Evolutionary conservation across 768 basidiomycete species (phyloP), one percentile per base, ranked within the genome.

Genomic region (Naganishia onofrii): DNA sequence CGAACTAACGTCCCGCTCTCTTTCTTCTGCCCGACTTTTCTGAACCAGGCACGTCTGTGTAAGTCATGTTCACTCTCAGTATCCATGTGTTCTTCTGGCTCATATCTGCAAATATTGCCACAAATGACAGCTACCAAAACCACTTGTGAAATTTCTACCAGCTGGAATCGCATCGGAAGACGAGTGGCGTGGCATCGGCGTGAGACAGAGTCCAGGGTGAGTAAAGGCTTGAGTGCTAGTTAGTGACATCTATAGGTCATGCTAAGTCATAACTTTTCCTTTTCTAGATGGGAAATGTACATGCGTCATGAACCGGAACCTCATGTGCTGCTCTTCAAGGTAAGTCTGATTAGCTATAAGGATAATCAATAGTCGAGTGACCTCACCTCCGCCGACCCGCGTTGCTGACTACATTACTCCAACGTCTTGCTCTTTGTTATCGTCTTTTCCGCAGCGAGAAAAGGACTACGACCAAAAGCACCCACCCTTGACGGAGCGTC

Each of bases 391-490:
- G 48, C 21, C 3, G 15, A 51, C 48, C 3, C 21, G n/a, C 48
- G 6, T 3, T 26, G 48, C 48, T 51, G 19, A 51, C 19, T 51
- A 2, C 6, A 23, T 38, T 19, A 3, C 23, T 21, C n/a, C 1
- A 17, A 44, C 26, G 12, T 7, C 38, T 4, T 63, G 26, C 64
- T 26, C 51, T 51, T 26, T 21, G 23, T 12, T 42, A 15, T 21
- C 53, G 12, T 13, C 31, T 52, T 10, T 17, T 17, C 42, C 29
- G 29, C 34, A 72, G 71, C 38, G 71, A 64, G 71, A 72, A 36
- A 72, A 69, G 51, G 67, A 72, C 64, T 72, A 72, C 56, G 71
- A 72, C 63, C 67, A 53, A 42, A 72, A 72, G 63, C 71, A 72
- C 46, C 71, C 71, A 48, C 71, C 71, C 4, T 29, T 72, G 23